Evolutionary conservation across 1,284 basidiomycete genomes (phyloP), one percentile per base, ranked within the genome.

Genomic region (Pyrrhoderma lamaoense): DNA sequence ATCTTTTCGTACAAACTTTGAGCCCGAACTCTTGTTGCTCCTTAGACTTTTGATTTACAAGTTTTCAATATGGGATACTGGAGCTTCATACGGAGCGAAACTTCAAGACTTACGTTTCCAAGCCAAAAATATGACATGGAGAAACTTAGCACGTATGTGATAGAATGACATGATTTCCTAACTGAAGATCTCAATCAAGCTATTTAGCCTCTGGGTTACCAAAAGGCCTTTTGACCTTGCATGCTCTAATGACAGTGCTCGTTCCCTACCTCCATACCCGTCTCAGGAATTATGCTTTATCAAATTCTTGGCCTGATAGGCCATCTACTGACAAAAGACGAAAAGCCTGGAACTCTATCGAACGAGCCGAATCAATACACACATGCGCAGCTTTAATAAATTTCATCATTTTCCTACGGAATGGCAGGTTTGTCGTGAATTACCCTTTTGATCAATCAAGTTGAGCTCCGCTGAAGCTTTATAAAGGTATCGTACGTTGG

Each of bases 81-180:
- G 85, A 4, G 82, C 90, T 14, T 93, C 87, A 45, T 98, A 98
- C 61, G 95, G 95, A 35, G 87, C 93, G 9, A 86, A 82, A 63
- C 74, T 99, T 3, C 94, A 98, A 67, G 93, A 93, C 56, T 73
- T 99, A 45, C 75, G 72, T 52, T 89, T 88, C 63, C 62, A 62
- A 52, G 60, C 66, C 2, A 63, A 69, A 9, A 45, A 56, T 36
- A 59, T 58, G 16, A 44, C 59, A 42, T 60, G 57, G 45, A 59
- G 55, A 35, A 43, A 52, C 43, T 56, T 66, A 50, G 56, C 72
- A 58, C 67, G 71, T 75, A 14, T 38, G 58, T 58, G 38, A 45
- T 18, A 9, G 31, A 57, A 16, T 62, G 62, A 52, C 55, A 64
- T 31, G 5, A 31, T 31, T 31, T 5, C 27, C 5, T 31, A 5